A percentile compares a stretch with the other conserved stretches of the same genome.
phyloP scores from a whole-genome alignment of 257 asterid species.

The Striga asiatica region DNA sequence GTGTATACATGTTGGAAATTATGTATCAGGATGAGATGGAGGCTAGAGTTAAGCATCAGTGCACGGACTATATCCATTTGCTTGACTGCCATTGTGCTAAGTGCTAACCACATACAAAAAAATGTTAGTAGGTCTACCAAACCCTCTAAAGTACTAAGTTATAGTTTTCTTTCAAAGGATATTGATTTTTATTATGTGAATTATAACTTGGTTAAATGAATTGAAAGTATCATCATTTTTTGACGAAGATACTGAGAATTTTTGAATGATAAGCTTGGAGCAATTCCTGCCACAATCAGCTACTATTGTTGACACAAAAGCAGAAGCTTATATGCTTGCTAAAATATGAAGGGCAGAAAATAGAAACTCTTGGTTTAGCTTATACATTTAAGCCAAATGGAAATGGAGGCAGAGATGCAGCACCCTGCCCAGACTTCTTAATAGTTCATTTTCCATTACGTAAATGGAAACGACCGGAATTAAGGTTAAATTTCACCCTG shows the following conservation, averaged over 20 bases:
- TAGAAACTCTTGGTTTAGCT: background rate
- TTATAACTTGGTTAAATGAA: background rate
- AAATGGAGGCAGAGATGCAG: background rate
- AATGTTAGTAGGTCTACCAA: background rate
- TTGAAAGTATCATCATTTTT: background rate
- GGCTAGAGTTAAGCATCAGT: conserved; percentile 3
- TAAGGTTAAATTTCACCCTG: too few species aligned
- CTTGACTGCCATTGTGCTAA: background rate
- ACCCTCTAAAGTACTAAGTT: background rate
- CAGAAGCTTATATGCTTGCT: background rate
- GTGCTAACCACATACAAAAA: conserved; percentile 9
- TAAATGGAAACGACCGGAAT: too few species aligned
- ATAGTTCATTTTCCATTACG: too few species aligned
- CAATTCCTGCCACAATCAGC: background rate
- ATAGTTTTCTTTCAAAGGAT: background rate
- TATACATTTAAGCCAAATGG: background rate
- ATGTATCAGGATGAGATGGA: background rate
- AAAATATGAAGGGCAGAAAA: background rate
- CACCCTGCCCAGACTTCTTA: background rate
- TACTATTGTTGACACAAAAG: background rate
- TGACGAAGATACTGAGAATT: background rate
- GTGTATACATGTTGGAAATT: background rate
- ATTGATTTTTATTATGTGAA: background rate
- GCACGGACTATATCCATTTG: background rate
- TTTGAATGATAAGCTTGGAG: background rate